phyloP scores from a whole-genome alignment of 2,329 filamentous ascomycete species.

The Herpotrichia juniperi region DNA sequence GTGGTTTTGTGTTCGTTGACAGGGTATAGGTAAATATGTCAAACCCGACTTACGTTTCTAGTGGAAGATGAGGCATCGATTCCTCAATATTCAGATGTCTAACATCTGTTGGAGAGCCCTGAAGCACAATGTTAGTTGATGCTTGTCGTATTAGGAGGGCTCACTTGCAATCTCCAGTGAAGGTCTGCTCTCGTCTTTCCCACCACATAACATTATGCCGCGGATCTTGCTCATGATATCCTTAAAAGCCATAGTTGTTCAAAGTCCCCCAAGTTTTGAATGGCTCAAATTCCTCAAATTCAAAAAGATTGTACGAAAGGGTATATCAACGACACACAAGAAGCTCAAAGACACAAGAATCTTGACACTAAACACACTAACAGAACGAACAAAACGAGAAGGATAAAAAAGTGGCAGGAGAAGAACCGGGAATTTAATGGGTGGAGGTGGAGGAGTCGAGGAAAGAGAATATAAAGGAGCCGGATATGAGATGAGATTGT shows the following conservation, averaged over 20 bases:
- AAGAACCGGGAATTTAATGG: background rate
- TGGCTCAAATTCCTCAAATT: conserved; percentile 2
- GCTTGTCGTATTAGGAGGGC: background rate
- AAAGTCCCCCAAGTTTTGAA: no score
- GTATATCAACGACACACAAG: conserved; percentile 16
- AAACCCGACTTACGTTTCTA: conserved; percentile 28
- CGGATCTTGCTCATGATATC: conserved; percentile 25
- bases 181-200: conserved; percentile 22
- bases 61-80: conserved; percentile 34
- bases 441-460: conserved; percentile 1
- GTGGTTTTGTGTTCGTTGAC: no score
- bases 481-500: conserved; percentile 14
- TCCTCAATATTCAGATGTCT: conserved; percentile 35
- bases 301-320: conserved; percentile 9
- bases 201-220: conserved; percentile 33
- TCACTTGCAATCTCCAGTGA: conserved; percentile 27
- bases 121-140: background rate
- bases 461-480: conserved; percentile 17
- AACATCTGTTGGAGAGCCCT: conserved; percentile 40
- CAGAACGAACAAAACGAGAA: conserved; percentile 2
- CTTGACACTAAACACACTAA: conserved; percentile 7
- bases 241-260: conserved; percentile 31
- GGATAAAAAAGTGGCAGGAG: conserved; percentile 8
- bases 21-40: background rate
- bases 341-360: conserved; percentile 12